phyloP scores from a whole-genome alignment of 2,329 filamentous ascomycete species.

The Cordyceps fumosorosea region DNA sequence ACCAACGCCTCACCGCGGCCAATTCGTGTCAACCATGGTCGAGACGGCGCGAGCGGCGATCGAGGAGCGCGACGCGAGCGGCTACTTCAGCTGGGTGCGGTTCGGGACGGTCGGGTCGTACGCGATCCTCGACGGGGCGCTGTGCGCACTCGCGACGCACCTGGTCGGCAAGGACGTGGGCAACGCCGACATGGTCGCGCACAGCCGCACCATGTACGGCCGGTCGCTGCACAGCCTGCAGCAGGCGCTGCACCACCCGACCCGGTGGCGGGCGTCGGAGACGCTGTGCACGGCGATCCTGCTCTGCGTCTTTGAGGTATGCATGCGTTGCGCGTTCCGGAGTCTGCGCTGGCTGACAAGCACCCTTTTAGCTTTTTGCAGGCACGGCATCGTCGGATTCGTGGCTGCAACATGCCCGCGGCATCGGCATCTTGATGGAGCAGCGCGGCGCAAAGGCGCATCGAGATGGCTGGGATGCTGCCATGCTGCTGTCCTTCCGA shows the following conservation, averaged over 20 bases:
- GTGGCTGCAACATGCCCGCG: slow-evolving; percentile 34
- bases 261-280: slow-evolving; percentile 33
- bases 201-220: slow-evolving; percentile 33
- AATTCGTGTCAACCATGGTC: slow-evolving; percentile 27
- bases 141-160: slow-evolving; percentile 32
- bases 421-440: slow-evolving; percentile 32
- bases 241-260: slow-evolving; percentile 28
- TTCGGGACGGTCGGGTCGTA: slow-evolving; percentile 28
- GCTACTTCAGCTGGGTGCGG: slow-evolving; percentile 22
- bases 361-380: slow-evolving; percentile 31
- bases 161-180: slow-evolving; percentile 29
- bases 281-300: slow-evolving; percentile 36
- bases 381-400: slow-evolving; percentile 30
- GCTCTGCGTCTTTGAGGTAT: slow-evolving; percentile 34
- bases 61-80: slow-evolving; percentile 16
- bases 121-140: slow-evolving; percentile 31
- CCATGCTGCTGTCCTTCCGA: slow-evolving; percentile 32
- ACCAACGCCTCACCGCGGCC: slow-evolving; percentile 21
- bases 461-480: slow-evolving; percentile 28
- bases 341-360: background rate
- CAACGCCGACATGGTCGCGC: slow-evolving; percentile 24
- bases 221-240: slow-evolving; percentile 30
- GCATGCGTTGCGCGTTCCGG: slow-evolving; percentile 12
- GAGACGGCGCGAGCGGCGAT: slow-evolving; percentile 18
- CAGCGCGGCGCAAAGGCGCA: slow-evolving; percentile 32